Conservation (phyloP, 305 asterid genomes). For the Fraxinus xanthoxyloides region DNA sequence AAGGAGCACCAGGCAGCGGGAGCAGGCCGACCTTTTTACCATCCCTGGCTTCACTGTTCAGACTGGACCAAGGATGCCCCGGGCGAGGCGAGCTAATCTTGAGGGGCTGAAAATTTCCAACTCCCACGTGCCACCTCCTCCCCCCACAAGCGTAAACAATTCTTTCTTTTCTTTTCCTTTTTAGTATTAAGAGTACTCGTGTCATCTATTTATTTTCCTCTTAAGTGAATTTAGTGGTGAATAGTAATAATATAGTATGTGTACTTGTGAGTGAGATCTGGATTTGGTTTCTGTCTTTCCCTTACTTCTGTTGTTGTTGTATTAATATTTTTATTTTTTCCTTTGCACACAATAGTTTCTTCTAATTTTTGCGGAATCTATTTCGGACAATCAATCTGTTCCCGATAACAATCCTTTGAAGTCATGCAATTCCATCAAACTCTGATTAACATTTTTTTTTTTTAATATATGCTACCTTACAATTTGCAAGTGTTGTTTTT, state of each 20-base stretch:
- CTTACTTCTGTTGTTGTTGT: slow-evolving; percentile 24
- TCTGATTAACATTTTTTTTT: no score
- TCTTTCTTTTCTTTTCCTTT: neutral
- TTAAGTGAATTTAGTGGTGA: no score
- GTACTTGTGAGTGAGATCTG: neutral
- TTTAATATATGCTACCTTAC: no score
- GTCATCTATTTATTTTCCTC: neutral
- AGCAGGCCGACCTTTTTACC: slow-evolving; percentile 32
- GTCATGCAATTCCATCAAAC: no score
- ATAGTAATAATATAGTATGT: neutral
- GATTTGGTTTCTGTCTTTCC: slow-evolving; percentile 19
- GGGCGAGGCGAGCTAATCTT: slow-evolving; percentile 40
- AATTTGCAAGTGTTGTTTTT: no score
- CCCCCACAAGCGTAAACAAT: slow-evolving; percentile 37
- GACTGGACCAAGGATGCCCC: slow-evolving; percentile 43
- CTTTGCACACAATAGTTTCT: neutral
- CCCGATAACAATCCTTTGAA: neutral
- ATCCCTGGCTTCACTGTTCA: slow-evolving; percentile 38
- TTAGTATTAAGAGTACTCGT: neutral
- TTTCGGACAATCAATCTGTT: neutral
- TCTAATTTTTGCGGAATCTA: neutral
- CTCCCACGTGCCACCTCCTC: slow-evolving; percentile 30
- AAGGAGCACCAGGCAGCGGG: neutral
- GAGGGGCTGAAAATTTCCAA: slow-evolving; percentile 27
- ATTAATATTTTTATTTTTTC: neutral